Evolutionary conservation across 2,329 filamentous ascomycete species (phyloP), one percentile per base, ranked within the genome.

Genomic region (Lizonia empirigonia): DNA sequence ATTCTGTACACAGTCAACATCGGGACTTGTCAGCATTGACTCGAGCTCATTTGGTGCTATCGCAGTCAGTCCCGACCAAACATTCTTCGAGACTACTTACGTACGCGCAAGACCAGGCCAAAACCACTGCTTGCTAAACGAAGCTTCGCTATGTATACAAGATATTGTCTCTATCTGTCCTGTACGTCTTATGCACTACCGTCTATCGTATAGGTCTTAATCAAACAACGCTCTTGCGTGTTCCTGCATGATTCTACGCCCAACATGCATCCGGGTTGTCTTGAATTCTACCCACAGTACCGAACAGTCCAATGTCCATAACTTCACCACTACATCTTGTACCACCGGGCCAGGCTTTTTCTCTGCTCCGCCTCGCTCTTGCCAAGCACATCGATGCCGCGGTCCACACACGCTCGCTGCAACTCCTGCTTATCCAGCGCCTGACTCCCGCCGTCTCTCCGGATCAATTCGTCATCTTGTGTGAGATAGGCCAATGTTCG

Each of bases 381-480:
- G 0, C 60, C 68, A 22, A 68, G 7, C 7, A 69, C 63, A 46
- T 59, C 34, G 15, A 71, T 54, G 7, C 70, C 70, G 36, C 70
- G 50, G 58, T 91, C 88, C 50, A 84, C 80, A 63, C 88, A 88
- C 12, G 90, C 90, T 52, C 90, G 80, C 53, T 76, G 75, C 16
- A 91, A 75, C 76, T 95, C 90, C 30, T 83, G 81, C 7, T 74
- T 74, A 57, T 81, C 80, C 61, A 95, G 75, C 18, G 74, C 80
- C 3, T 67, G 58, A 5, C 82, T 79, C 0, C 86, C 88, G 1
- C 88, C 89, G 37, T 83, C 82, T 29, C 78, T 75, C 15, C 79
- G 64, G 38, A 97, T 81, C 69, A 93, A 76, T 56, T 66, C 73
- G 73, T 95, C 90, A 74, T 97, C 92, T 29, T 80, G 74, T 36